Base-by-base conservation (phyloP, 805 yeast genomes). In the Saturnispora sanitii region DNA sequence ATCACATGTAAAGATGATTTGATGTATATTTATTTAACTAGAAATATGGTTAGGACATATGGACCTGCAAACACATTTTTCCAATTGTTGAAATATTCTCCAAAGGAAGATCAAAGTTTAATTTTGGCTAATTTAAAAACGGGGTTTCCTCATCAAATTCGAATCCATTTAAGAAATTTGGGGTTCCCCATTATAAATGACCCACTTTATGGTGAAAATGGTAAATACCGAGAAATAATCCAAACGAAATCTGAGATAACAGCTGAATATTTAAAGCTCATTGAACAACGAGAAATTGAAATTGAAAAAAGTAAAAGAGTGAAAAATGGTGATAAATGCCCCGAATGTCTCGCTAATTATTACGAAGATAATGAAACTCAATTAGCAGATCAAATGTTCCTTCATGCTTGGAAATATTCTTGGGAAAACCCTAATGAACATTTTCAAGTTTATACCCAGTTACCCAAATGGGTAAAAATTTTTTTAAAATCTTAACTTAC, bases 141-240 rank as follows among this genome's bases (percentile, higher is more conserved):
- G 1, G 79, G 79, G 0, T 63, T 67, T 37, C 69, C 67, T 57
- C 79, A 74, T 55, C 79, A 74, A 49, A 70, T 74, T 17, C 56
- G 79, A 12, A 70, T 73, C 6, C 79, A 74, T 51, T 51, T 73
- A 13, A 53, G 75, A 15, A 68, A 71, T 45, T 41, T 71, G 38
- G 68, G 68, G 1, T 49, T 44, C 38, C 65, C 66, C 2, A 58
- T 62, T 4, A 45, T 47, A 2, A 54, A 58, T 33, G 66, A 62
- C 38, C 55, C 60, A 11, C 32, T 60, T 17, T 62, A 61, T 38
- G 36, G 41, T 2, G 46, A 49, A 2, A n/a, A 22, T n/a, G 48
- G 50, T 6, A 41, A 45, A 30, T 42, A 43, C 30, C 35, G 40
- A 13, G 43, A 44, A 26, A 37, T 42, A 6, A 35, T 43, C 20